These are phyloP conservation scores for Penicillium sp. DNA, from an alignment of 2,329 filamentous ascomycete genomes.

Conservation along the genomic window DNA sequence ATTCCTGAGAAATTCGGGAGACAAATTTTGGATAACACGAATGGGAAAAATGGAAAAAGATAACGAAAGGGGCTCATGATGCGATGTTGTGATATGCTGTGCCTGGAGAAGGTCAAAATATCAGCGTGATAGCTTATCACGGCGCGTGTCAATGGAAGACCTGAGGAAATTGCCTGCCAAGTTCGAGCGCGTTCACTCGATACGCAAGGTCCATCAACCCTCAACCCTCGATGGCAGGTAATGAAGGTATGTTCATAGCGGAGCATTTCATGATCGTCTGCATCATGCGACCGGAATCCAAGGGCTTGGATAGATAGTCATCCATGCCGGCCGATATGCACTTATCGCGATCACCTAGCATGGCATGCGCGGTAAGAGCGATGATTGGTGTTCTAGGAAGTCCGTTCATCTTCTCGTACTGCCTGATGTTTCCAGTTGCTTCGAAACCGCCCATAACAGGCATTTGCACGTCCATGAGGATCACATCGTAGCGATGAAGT, in stretches of 20 bases:
- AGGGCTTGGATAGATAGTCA: conserved; percentile 89
- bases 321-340: conserved; percentile 97
- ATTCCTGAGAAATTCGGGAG: too few relatives aligned
- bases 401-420: conserved; percentile 78
- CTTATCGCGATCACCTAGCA: conserved; percentile 93
- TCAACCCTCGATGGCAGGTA: conserved; percentile 7
- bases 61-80: too few relatives aligned
- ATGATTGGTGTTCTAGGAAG: conserved; percentile 85
- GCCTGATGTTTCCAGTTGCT: conserved; percentile 86
- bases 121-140: too few relatives aligned
- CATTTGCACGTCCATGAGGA: conserved; percentile 98
- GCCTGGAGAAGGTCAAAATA: too few relatives aligned
- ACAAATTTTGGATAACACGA: too few relatives aligned
- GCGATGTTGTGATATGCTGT: too few relatives aligned
- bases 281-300: conserved; percentile 89
- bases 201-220: too few relatives aligned
- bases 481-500: conserved; percentile 84
- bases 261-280: conserved; percentile 25
- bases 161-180: too few relatives aligned
- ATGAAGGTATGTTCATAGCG: conserved; percentile 17
- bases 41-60: too few relatives aligned
- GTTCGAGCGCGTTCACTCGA: too few relatives aligned
- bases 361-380: conserved; percentile 88
- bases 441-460: conserved; percentile 97
- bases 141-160: too few relatives aligned